These are phyloP conservation scores for Ogataea pilisensis DNA, from an alignment of 805 yeast genomes.

Conservation along the genomic window DNA sequence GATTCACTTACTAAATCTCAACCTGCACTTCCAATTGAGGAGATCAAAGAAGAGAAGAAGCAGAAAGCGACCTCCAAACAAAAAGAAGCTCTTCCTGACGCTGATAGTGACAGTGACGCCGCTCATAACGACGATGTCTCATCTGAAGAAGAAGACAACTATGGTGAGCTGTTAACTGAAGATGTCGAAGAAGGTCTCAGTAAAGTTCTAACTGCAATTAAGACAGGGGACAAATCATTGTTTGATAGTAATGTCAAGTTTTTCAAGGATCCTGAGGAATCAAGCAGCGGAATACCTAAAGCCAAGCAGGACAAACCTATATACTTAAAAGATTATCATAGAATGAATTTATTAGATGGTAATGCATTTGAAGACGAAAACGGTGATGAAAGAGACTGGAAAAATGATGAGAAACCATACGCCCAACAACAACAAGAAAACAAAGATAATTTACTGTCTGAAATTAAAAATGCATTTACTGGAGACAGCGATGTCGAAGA, in stretches of 20 bases:
- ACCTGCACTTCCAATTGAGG: too few relatives aligned
- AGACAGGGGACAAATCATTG: conserved; percentile 59
- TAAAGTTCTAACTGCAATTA: conserved; percentile 67
- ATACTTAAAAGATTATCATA: conserved; percentile 87
- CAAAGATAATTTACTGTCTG: conserved; percentile 65
- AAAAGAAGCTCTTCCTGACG: background rate
- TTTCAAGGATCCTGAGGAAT: conserved; percentile 59
- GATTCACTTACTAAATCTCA: too few relatives aligned
- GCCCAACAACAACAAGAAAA: conserved; percentile 74
- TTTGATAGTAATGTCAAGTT: conserved; percentile 69
- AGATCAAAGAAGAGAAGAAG: conserved; percentile 10
- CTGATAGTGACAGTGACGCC: conserved; percentile 5
- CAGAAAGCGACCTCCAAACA: too few relatives aligned
- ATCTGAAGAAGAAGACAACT: conserved; percentile 87
- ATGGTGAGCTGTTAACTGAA: conserved; percentile 80
- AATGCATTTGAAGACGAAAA: conserved; percentile 52
- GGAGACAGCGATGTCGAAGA: conserved; percentile 44
- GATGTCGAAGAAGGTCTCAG: conserved; percentile 79
- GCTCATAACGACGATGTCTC: conserved; percentile 32
- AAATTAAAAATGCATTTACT: conserved; percentile 66
- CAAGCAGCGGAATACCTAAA: conserved; percentile 26
- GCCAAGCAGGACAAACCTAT: conserved; percentile 62
- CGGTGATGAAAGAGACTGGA: conserved; percentile 41
- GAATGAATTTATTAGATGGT: conserved; percentile 75
- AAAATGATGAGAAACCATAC: conserved; percentile 61